Percentiles rank a stretch among this genome's conserved stretches.
These are phyloP conservation scores for Scedosporium boydii DNA, from an alignment of 2,329 filamentous ascomycete species.

Conservation along the genomic window DNA sequence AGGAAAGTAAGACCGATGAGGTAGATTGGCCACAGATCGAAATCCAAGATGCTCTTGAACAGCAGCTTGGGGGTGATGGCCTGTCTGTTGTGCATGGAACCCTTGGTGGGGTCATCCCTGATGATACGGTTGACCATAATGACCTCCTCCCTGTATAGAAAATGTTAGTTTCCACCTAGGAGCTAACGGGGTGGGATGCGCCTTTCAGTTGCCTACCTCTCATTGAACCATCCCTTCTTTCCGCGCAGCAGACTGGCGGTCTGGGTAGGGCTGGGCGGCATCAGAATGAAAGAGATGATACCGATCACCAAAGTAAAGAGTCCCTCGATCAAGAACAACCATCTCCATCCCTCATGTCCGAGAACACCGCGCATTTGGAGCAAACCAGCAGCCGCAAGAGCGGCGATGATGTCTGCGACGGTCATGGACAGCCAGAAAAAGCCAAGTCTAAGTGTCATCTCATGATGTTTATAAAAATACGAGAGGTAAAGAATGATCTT, in stretches of 20 bases:
- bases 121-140: slow-evolving; percentile 51
- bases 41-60: slow-evolving; percentile 44
- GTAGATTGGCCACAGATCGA: slow-evolving; percentile 37
- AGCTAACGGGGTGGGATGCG: too few species aligned
- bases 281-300: slow-evolving; percentile 40
- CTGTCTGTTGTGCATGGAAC: slow-evolving; percentile 51
- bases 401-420: slow-evolving; percentile 27
- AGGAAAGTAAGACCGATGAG: slow-evolving; percentile 1
- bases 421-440: slow-evolving; percentile 33
- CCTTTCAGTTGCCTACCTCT: slow-evolving; percentile 22
- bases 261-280: slow-evolving; percentile 42
- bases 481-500: slow-evolving; percentile 27
- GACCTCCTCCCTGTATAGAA: slow-evolving; percentile 36
- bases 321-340: slow-evolving; percentile 47
- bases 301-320: slow-evolving; percentile 37
- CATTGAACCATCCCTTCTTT: slow-evolving; percentile 49
- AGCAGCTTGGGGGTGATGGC: slow-evolving; percentile 39
- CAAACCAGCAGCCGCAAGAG: slow-evolving; percentile 27
- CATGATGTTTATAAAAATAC: slow-evolving; percentile 32
- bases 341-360: slow-evolving; percentile 30
- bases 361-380: slow-evolving; percentile 28
- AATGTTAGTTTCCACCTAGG: too few species aligned
- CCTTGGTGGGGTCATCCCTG: slow-evolving; percentile 51
- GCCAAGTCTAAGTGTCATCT: slow-evolving; percentile 27
- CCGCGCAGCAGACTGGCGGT: slow-evolving; percentile 44